A percentile compares a stretch with the other conserved stretches of the same genome.
Conservation (phyloP, 2,329 filamentous ascomycete genomes). For the Stromatinia cepivora region DNA sequence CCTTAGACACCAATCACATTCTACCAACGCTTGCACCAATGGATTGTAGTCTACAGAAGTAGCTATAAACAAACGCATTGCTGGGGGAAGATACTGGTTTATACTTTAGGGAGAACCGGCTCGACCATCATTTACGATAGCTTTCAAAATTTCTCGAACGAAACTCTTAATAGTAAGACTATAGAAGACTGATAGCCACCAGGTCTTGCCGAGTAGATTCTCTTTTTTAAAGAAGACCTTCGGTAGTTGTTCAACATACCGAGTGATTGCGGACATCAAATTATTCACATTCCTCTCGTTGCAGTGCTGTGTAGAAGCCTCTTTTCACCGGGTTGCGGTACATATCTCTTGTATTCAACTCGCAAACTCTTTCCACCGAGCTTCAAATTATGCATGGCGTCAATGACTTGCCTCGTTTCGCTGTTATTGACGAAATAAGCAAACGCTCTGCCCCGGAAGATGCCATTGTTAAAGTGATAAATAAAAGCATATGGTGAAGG, state of each 20-base stretch:
- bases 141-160: not conserved
- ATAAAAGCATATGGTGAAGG: constrained; percentile 98
- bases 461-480: constrained; percentile 97
- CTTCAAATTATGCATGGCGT: constrained; percentile 92
- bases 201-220: not conserved
- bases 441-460: constrained; percentile 93
- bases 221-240: not conserved
- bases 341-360: constrained; percentile 91
- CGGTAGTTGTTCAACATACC: not conserved
- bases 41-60: not conserved
- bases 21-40: not conserved
- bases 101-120: not conserved
- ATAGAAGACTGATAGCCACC: not conserved
- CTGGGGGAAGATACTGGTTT: not conserved
- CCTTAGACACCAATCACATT: not conserved
- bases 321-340: not conserved
- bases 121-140: not conserved
- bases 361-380: constrained; percentile 90
- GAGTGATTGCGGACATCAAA: not conserved
- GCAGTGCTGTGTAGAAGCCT: not conserved
- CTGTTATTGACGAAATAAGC: constrained; percentile 96
- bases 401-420: constrained; percentile 89
- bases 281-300: not conserved
- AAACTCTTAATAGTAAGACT: not conserved
- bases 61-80: not conserved